Base-by-base conservation (phyloP, 1,139 yeast species). In the Tardiomyces digboiensis region DNA sequence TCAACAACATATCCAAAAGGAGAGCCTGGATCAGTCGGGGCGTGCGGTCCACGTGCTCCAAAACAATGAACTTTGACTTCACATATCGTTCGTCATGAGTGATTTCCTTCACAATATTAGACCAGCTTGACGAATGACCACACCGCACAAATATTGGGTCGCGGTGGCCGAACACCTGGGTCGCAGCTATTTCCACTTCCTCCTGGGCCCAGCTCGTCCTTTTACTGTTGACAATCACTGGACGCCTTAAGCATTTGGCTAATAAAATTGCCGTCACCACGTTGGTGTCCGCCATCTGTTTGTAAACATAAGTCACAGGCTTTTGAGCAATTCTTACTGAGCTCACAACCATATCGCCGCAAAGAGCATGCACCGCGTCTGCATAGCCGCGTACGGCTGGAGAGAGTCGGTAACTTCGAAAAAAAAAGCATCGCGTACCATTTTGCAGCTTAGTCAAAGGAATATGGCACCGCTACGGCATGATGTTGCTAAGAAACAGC, bases 401-500 rank as follows among this genome's bases (percentile, higher is more conserved):
- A n/a, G n/a, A n/a, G n/a, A n/a, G n/a, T n/a, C n/a, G n/a, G n/a
- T n/a, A n/a, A n/a, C n/a, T n/a, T n/a, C n/a, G n/a, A n/a, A n/a
- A n/a, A n/a, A n/a, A n/a, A n/a, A n/a, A n/a, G n/a, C n/a, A n/a
- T n/a, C n/a, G n/a, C n/a, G n/a, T n/a, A n/a, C n/a, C n/a, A n/a
- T n/a, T n/a, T n/a, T n/a, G n/a, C n/a, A n/a, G n/a, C n/a, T n/a
- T n/a, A n/a, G n/a, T n/a, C n/a, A n/a, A n/a, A n/a, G n/a, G n/a
- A 38, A 20, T 21, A 86, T 86, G 95, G 85, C 84, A 37, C 82
- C 81, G 51, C 67, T 84, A 40, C 91, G 83, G 18, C 97, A 88
- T 64, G 84, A 85, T 61, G 80, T 89, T 26, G 97, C 91, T 65
- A 91, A 91, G 70, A 91, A 87, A 59, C 97, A 91, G 71, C 98